phyloP scores from a whole-genome alignment of 371 early-diverging fungal genomes.

The Massospora cicadina region DNA sequence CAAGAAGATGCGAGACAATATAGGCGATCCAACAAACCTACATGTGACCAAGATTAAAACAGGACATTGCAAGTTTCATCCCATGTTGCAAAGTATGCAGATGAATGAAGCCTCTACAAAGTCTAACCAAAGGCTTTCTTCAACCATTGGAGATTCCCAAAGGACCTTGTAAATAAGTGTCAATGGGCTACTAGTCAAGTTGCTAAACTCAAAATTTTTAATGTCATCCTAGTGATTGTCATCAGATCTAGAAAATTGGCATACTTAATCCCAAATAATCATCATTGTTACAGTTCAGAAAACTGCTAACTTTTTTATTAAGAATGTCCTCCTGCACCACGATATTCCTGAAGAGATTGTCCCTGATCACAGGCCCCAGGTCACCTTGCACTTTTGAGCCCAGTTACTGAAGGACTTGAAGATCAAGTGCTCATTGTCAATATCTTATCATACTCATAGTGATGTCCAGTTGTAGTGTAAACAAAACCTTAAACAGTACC shows the following conservation, averaged over 20 bases:
- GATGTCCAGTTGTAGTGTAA: constrained; percentile 36
- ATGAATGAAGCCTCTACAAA: constrained; percentile 15
- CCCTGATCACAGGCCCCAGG: constrained; percentile 15
- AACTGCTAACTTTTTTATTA: constrained; percentile 12
- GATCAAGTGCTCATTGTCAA: constrained; percentile 19
- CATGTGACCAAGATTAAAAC: not conserved
- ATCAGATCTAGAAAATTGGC: constrained; percentile 24
- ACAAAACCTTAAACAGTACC: constrained; percentile 25
- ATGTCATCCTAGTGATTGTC: constrained; percentile 24
- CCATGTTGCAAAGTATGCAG: constrained; percentile 16
- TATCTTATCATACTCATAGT: constrained; percentile 26
- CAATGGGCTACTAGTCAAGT: constrained; percentile 15
- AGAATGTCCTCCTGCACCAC: constrained; percentile 14
- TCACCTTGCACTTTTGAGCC: constrained; percentile 21
- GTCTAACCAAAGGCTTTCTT: constrained; percentile 20
- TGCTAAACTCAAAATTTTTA: constrained; percentile 16
- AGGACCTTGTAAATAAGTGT: constrained; percentile 10
- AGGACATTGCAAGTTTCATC: not conserved
- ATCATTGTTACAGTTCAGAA: constrained; percentile 12
- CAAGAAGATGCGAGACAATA: constrained; percentile 16
- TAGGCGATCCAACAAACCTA: not conserved
- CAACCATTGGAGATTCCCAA: constrained; percentile 17
- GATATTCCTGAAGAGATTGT: constrained; percentile 13
- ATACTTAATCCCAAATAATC: constrained; percentile 10
- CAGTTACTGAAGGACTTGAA: constrained; percentile 14